phyloP scores from a whole-genome alignment of 2,329 filamentous ascomycete genomes.

The Dactylellina leptospora region DNA sequence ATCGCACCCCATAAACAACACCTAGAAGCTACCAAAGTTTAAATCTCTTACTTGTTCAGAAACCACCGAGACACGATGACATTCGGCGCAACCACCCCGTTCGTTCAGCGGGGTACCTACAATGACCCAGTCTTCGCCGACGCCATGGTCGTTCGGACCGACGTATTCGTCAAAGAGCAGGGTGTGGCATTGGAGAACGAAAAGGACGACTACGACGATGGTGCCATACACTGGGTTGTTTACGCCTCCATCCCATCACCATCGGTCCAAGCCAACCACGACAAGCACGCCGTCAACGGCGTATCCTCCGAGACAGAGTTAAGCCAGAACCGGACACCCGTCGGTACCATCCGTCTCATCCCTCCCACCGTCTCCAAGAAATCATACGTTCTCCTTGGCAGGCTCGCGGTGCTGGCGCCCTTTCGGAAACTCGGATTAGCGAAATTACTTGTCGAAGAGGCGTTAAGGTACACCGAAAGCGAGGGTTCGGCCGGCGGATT shows the following conservation, averaged over 20 bases:
- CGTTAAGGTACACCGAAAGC: conserved; percentile 75
- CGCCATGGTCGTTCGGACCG: conserved; percentile 70
- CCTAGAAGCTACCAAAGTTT: conserved; percentile 7
- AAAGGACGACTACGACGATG: conserved; percentile 79
- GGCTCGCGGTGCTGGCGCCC: conserved; percentile 74
- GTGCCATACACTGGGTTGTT: conserved; percentile 86
- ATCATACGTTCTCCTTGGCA: conserved; percentile 83
- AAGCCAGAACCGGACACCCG: conserved; percentile 63
- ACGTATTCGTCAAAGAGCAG: conserved; percentile 71
- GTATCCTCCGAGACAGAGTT: conserved; percentile 59
- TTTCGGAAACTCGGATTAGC: conserved; percentile 74
- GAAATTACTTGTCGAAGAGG: conserved; percentile 72
- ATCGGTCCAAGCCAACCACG: conserved; percentile 61
- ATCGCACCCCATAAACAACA: conserved; percentile 6
- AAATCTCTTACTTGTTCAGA: neutral
- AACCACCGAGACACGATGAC: conserved; percentile 38
- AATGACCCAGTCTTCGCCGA: conserved; percentile 66
- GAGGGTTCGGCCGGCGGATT: conserved; percentile 64
- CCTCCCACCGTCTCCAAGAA: conserved; percentile 66
- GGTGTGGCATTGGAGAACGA: conserved; percentile 72
- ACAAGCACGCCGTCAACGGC: conserved; percentile 62
- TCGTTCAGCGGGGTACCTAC: conserved; percentile 34
- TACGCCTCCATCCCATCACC: conserved; percentile 70
- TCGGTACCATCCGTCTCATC: conserved; percentile 81
- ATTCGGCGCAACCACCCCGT: conserved; percentile 47